Conservation (phyloP, 2,329 filamentous ascomycete species). For the Pleomassaria siparia region DNA sequence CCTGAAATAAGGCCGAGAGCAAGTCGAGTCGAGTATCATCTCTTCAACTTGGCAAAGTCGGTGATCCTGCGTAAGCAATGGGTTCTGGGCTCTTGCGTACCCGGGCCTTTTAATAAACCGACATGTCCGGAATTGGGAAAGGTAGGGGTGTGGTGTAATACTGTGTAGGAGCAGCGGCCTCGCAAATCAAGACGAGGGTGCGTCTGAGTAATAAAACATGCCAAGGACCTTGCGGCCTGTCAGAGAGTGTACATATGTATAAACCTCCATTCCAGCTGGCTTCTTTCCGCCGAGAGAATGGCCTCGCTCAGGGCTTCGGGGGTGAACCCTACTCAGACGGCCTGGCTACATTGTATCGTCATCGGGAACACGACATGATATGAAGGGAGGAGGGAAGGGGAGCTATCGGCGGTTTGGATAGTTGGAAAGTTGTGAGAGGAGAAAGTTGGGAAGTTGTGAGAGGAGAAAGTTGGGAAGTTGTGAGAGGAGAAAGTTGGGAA, state of each 20-base stretch:
- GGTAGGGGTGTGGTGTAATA: too few relatives aligned
- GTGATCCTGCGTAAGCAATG: too few relatives aligned
- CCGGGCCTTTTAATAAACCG: too few relatives aligned
- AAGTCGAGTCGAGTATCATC: too few relatives aligned
- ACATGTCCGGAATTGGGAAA: too few relatives aligned
- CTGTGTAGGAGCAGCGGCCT: not conserved
- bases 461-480: not conserved
- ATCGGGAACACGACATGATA: too few relatives aligned
- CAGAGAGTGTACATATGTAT: slow-evolving; percentile 17
- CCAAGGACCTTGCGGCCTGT: slow-evolving; percentile 35
- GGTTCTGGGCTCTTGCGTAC: too few relatives aligned
- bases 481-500: not conserved
- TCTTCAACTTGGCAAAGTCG: too few relatives aligned
- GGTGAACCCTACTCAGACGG: slow-evolving; percentile 24
- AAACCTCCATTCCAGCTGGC: slow-evolving; percentile 35
- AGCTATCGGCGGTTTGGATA: too few relatives aligned
- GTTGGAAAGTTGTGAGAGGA: too few relatives aligned
- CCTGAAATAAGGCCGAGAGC: not conserved
- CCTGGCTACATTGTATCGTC: not conserved
- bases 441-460: not conserved
- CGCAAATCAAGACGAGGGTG: slow-evolving; percentile 9
- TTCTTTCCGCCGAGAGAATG: slow-evolving; percentile 32
- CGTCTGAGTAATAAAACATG: slow-evolving; percentile 32
- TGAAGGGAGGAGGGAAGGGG: too few relatives aligned
- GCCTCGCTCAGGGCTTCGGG: slow-evolving; percentile 23